These are phyloP conservation scores for Fusarium azukiicola DNA, from an alignment of 2,329 filamentous ascomycete genomes.

Conservation along the genomic window DNA sequence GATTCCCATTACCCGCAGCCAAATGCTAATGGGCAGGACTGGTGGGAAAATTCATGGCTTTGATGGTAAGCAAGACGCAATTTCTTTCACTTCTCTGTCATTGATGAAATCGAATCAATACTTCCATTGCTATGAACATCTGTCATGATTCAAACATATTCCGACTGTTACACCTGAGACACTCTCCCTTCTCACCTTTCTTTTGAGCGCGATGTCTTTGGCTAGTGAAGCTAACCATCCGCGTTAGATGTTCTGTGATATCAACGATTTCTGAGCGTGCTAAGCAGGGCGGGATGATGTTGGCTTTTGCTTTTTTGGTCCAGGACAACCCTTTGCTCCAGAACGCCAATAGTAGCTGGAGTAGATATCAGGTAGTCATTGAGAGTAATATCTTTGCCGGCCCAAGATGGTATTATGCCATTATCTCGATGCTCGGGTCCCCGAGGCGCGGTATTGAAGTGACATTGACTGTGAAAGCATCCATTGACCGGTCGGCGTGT, in stretches of 20 bases:
- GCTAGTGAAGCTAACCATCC: background rate
- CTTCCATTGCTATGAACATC: conserved; percentile 27
- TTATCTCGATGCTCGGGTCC: no score
- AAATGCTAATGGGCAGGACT: background rate
- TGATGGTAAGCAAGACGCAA: background rate
- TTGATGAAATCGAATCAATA: conserved; percentile 28
- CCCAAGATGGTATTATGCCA: no score
- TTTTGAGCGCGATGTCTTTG: background rate
- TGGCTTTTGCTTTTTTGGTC: no score
- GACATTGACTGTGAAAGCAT: no score
- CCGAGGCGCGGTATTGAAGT: no score
- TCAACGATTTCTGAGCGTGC: background rate
- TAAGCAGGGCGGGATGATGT: background rate
- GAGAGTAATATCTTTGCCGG: no score
- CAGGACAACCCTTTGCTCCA: no score
- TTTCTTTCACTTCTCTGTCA: background rate
- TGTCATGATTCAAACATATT: conserved; percentile 14
- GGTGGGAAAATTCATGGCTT: background rate
- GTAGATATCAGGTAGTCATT: no score
- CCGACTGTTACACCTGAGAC: conserved; percentile 24
- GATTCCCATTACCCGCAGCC: no score
- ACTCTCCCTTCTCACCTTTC: background rate
- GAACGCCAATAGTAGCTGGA: no score
- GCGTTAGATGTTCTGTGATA: background rate
- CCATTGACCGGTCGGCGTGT: no score